phyloP scores from a whole-genome alignment of 345 rosid species.

The Ceriops zippeliana region DNA sequence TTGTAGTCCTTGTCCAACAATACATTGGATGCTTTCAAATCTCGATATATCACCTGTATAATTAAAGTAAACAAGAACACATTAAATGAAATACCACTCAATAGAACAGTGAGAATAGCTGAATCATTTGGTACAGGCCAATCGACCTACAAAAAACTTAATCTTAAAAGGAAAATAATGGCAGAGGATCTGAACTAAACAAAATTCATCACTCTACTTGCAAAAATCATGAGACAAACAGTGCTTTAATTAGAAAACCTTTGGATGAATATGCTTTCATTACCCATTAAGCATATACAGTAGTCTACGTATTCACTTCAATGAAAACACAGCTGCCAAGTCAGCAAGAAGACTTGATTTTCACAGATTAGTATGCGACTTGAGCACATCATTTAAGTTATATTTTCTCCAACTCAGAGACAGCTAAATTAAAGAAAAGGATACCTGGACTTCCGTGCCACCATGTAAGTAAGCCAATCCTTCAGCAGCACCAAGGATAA shows the following conservation, averaged over 20 bases:
- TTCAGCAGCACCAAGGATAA: constrained; percentile 84
- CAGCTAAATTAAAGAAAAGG: constrained; percentile 1
- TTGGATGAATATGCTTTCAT: not conserved
- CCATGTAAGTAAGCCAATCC: constrained; percentile 80
- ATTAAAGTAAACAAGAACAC: not conserved
- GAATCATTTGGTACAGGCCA: too few relatives aligned
- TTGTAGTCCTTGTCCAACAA: constrained; percentile 59
- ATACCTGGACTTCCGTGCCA: constrained; percentile 67
- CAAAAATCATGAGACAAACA: too few relatives aligned
- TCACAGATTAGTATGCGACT: not conserved
- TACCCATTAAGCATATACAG: not conserved
- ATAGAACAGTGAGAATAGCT: not conserved
- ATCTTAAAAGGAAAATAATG: too few relatives aligned
- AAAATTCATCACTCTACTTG: too few relatives aligned
- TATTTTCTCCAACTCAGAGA: not conserved
- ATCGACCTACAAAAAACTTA: too few relatives aligned
- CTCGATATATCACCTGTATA: constrained; percentile 82
- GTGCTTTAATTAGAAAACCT: not conserved
- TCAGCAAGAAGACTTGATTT: not conserved
- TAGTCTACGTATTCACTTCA: not conserved
- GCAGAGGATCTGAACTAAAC: too few relatives aligned
- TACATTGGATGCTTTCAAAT: constrained; percentile 85
- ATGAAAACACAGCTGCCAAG: not conserved
- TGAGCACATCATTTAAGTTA: not conserved
- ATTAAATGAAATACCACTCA: constrained; percentile 1